These are phyloP conservation scores for Cryptosporidium andersoni DNA, from an alignment of 169 alveolate genomes.

Conservation along the genomic window DNA sequence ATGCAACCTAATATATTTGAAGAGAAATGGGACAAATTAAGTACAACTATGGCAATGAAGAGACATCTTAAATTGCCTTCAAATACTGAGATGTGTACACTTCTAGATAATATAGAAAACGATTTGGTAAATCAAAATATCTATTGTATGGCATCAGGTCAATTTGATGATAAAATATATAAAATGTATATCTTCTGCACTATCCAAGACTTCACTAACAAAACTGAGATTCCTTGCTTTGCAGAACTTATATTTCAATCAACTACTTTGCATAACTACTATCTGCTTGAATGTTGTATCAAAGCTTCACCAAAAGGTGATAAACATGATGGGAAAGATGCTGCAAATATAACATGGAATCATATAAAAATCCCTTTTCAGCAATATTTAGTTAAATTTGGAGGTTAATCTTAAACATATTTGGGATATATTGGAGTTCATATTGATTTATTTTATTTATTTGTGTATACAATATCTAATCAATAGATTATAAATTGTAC, in stretches of 20 bases:
- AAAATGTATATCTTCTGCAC: conserved; percentile 17
- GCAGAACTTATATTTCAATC: background rate
- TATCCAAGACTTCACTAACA: background rate
- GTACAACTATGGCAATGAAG: background rate
- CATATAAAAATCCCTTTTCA: too few relatives aligned
- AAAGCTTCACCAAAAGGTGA: background rate
- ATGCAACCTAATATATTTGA: conserved; percentile 44
- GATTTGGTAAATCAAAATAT: conserved; percentile 1
- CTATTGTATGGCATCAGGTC: conserved; percentile 60
- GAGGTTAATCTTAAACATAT: too few relatives aligned
- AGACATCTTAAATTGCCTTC: background rate
- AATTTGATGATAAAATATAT: conserved; percentile 29
- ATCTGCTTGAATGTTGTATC: background rate
- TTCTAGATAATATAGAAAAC: conserved; percentile 20
- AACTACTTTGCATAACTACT: background rate
- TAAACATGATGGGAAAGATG: background rate
- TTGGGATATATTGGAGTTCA: too few relatives aligned
- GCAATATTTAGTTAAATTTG: too few relatives aligned
- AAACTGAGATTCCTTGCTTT: conserved; percentile 5
- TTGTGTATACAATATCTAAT: too few relatives aligned
- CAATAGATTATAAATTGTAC: too few relatives aligned
- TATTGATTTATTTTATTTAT: too few relatives aligned
- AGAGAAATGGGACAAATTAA: conserved; percentile 21
- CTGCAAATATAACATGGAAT: background rate
- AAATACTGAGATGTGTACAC: background rate